Evolutionary conservation across 371 early-diverging fungal species (phyloP), one percentile per base, ranked within the genome.

Genomic region (Quaeritorhiza haematococci): DNA sequence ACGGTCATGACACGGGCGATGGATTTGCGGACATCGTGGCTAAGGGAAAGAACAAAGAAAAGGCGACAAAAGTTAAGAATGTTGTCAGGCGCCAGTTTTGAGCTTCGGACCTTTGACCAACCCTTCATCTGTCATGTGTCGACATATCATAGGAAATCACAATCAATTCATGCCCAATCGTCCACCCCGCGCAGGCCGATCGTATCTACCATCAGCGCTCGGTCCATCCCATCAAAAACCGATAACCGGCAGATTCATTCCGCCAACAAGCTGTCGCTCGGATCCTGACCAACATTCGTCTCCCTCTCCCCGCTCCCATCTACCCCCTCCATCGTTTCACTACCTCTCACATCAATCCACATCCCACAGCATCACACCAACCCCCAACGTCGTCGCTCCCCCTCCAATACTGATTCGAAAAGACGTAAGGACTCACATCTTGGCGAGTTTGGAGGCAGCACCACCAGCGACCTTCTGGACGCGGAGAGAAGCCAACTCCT

Each of bases 1-100:
- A 93, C 93, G 46, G 96, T 96, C 71, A 90, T 74, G 60, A 92
- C 90, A 58, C 92, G 87, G 53, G 94, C 94, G 72, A 96, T 84
- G 68, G 84, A 79, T 84, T 91, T 93, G 82, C 93, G 92, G 68
- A 89, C 88, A 48, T 73, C 66, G 61, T 80, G 75, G 77, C 86
- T 88, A 55, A 19, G 26, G 10, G 47, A 46, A 46, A 13, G 47
- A 46, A 46, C 26, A 19, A 19, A 10, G 47, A 46, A 8, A 23
- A 19, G 17, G 47, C n/a, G 38, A 38, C 38, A n/a, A 30, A 30
- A 33, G 27, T 13, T 29, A 43, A 8, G n/a, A 58, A 46, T 61
- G 49, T 24, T 1, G 33, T 23, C 52, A 64, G 33, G 15, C 15
- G 38, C 45, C 19, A 3, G 46, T n/a, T n/a, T n/a, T n/a, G n/a